These are phyloP conservation scores for Cynanchum wilfordii DNA, from an alignment of 257 asterid genomes.

Conservation along the genomic window DNA sequence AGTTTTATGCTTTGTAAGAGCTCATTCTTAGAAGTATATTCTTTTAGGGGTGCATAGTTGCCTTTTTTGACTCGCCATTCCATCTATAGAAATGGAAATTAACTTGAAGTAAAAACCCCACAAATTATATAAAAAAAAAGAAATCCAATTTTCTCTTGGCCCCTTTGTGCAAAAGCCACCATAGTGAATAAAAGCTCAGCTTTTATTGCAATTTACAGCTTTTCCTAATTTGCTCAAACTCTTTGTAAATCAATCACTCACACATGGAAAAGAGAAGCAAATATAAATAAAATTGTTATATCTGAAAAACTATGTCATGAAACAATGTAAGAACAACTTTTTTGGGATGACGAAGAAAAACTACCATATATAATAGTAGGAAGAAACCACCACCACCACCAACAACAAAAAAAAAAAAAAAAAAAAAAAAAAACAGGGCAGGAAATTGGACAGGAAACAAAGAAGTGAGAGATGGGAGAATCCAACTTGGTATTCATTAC, in stretches of 20 bases:
- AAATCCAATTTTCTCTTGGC: not conserved
- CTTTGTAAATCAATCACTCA: not conserved
- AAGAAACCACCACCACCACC: not conserved
- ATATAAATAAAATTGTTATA: not conserved
- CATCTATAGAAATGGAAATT: not conserved
- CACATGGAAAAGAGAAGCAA: too few relatives aligned
- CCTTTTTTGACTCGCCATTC: not conserved
- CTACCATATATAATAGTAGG: not conserved
- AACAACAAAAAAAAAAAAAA: not conserved
- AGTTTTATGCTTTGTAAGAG: not conserved
- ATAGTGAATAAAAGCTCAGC: not conserved
- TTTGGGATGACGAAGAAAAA: not conserved
- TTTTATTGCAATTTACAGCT: not conserved
- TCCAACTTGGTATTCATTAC: not conserved
- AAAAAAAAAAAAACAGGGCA: not conserved
- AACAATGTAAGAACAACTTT: not conserved
- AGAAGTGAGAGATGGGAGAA: too few relatives aligned
- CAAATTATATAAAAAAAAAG: too few relatives aligned
- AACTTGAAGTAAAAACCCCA: not conserved
- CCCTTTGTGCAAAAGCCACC: not conserved
- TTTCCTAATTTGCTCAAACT: not conserved
- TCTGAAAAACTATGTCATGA: too few relatives aligned
- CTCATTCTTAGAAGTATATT: not conserved
- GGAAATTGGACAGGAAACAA: not conserved
- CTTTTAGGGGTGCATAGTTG: not conserved